Conservation (phyloP, 768 basidiomycete species). For the Hypholoma fasciculare region DNA sequence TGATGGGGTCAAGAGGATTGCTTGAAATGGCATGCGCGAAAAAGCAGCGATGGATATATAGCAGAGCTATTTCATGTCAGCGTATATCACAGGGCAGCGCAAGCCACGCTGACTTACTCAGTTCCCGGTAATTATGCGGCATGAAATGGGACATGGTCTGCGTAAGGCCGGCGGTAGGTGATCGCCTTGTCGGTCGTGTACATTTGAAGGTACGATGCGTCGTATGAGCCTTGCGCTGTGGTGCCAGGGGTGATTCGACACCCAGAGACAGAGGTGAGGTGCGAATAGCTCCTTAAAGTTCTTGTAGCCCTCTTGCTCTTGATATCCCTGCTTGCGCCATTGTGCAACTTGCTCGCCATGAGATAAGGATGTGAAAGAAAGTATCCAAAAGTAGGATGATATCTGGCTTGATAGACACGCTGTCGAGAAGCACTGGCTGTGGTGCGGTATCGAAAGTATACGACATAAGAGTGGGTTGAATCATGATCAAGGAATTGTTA, state of each 20-base stretch:
- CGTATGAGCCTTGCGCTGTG: slow-evolving; percentile 11
- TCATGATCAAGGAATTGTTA: slow-evolving; percentile 99
- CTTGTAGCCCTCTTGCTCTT: slow-evolving; percentile 98
- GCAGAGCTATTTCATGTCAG: slow-evolving; percentile 44
- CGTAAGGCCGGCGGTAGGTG: slow-evolving; percentile 40
- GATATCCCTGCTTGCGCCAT: slow-evolving; percentile 98
- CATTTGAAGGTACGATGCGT: slow-evolving; percentile 24
- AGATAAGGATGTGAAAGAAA: slow-evolving; percentile 99
- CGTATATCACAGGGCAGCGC: neutral
- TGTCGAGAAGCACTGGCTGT: slow-evolving; percentile 94
- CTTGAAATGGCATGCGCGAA: slow-evolving; percentile 73
- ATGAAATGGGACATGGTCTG: slow-evolving; percentile 75
- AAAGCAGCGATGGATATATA: slow-evolving; percentile 76
- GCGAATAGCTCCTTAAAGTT: slow-evolving; percentile 86
- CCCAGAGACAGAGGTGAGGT: slow-evolving; percentile 26
- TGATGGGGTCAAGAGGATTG: slow-evolving; percentile 66
- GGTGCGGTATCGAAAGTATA: slow-evolving; percentile 92
- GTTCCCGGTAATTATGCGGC: slow-evolving; percentile 71
- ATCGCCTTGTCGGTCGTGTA: slow-evolving; percentile 33
- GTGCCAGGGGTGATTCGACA: slow-evolving; percentile 25
- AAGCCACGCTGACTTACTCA: slow-evolving; percentile 44
- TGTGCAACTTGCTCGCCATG: slow-evolving; percentile 96
- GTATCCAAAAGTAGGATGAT: slow-evolving; percentile 96
- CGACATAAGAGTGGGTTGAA: slow-evolving; percentile 98
- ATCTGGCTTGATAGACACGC: slow-evolving; percentile 96